Conservation (phyloP, 2,329 filamentous ascomycete genomes). For the Tothia fuscella region DNA sequence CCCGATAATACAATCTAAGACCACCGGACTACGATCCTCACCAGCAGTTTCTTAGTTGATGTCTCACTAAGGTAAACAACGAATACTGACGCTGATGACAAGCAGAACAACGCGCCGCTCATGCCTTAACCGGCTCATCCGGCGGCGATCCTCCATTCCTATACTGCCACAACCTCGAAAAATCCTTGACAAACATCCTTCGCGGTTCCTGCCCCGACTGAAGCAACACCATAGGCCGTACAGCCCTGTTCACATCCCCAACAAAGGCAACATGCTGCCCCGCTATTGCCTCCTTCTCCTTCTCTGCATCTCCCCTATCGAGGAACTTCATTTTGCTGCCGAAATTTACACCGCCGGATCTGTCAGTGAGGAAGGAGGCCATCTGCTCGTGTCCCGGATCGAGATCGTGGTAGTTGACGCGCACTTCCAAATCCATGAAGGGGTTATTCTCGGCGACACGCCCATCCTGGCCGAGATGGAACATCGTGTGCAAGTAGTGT, state of each 20-base stretch:
- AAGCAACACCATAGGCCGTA: constrained; percentile 1
- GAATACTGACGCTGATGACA: too few species aligned
- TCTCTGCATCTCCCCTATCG: constrained; percentile 12
- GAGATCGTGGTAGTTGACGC: constrained; percentile 28
- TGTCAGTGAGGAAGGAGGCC: constrained; percentile 32
- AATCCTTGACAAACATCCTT: constrained; percentile 44
- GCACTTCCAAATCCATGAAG: constrained; percentile 50
- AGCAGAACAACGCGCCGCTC: too few species aligned
- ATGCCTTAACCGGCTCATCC: too few species aligned
- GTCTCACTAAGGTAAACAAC: too few species aligned
- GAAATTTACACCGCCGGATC: not conserved
- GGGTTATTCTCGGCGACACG: constrained; percentile 40
- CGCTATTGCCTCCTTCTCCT: constrained; percentile 14
- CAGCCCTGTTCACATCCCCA: constrained; percentile 14
- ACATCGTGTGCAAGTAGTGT: constrained; percentile 51
- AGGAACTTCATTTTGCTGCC: constrained; percentile 19
- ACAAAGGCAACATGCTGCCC: constrained; percentile 16
- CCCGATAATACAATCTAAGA: too few species aligned
- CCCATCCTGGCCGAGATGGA: constrained; percentile 36
- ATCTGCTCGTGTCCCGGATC: constrained; percentile 33
- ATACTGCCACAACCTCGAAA: constrained; percentile 52
- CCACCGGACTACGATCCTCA: too few species aligned
- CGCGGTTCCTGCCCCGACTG: not conserved
- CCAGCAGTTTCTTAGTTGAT: too few species aligned
- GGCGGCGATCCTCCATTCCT: constrained; percentile 45